These are phyloP conservation scores for Porphyra umbilicalis DNA, from an alignment of 31 red algal species.

Conservation along the genomic window DNA sequence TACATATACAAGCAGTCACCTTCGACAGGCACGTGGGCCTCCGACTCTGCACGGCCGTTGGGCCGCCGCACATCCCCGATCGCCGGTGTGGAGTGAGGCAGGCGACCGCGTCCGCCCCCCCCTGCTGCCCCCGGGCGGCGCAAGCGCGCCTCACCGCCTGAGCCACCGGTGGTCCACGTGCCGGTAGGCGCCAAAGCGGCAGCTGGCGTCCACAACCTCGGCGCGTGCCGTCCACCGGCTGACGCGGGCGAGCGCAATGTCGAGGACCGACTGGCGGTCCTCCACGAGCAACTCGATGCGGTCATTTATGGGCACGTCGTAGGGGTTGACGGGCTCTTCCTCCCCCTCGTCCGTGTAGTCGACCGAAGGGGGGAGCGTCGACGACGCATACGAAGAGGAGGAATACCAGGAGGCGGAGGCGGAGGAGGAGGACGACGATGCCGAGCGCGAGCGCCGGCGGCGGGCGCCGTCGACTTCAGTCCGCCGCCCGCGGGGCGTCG, in stretches of 20 bases:
- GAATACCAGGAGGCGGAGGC: not conserved
- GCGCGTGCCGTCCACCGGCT: slow-evolving; percentile 43
- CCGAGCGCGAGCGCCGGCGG: not conserved
- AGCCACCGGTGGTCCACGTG: slow-evolving; percentile 27
- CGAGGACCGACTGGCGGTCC: not conserved
- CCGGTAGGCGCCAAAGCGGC: slow-evolving; percentile 57
- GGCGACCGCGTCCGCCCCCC: too few species aligned
- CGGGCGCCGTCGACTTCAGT: not conserved
- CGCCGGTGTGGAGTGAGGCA: too few species aligned
- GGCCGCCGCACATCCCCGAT: too few species aligned
- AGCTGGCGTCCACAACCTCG: slow-evolving; percentile 50
- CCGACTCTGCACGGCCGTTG: too few species aligned
- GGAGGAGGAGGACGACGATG: not conserved
- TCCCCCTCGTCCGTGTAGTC: not conserved
- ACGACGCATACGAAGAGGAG: not conserved
- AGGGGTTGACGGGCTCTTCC: not conserved
- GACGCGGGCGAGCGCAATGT: slow-evolving; percentile 46
- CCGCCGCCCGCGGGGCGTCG: not conserved
- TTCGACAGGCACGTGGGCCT: too few species aligned
- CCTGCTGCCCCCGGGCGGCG: too few species aligned
- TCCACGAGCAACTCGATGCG: not conserved
- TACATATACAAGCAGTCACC: too few species aligned
- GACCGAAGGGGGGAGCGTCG: not conserved
- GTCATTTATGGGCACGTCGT: not conserved
- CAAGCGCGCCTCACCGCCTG: not conserved